Evolutionary conservation across 768 basidiomycete genomes (phyloP), one percentile per base, ranked within the genome.

Genomic region (Nidularia sp.): DNA sequence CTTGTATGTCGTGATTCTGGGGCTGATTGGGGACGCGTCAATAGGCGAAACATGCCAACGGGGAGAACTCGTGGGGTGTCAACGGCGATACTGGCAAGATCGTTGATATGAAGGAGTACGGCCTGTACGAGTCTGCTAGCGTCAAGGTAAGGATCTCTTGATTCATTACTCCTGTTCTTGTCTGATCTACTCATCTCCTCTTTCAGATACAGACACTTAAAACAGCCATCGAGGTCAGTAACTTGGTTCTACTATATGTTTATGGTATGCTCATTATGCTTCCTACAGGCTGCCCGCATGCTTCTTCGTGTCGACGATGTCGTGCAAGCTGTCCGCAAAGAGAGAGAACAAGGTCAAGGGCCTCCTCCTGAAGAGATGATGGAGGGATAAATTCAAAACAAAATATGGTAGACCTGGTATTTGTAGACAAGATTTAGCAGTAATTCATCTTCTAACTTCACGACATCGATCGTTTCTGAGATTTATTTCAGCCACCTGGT

Each of bases 11-110:
- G 46, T 31, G 12, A 5, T 12, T 9, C 25, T 43, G 25, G 13
- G 44, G 45, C 32, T 55, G 33, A 56, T 49, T 48, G 4, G 53
- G 48, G 51, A 33, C 6, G 50, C 50, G 47, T 43, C 33, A 46
- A 1, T 58, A 96, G 93, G 96, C 95, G 2, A 98, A 97, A 67
- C 96, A 98, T 60, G 93, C 92, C 3, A 89, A 83, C 50, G 94
- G 94, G 2, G 90, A 95, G 61, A 69, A 87, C 63, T 86, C 90
- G 43, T 98, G 88, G 85, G 97, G 97, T 50, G 90, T 99, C 36
- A 86, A 98, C 59, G 97, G 96, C 22, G 90, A 98, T 62, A 95
- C 90, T 5, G 97, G 97, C 25, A 96, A 95, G 71, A 86, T 94
- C 39, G 90, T 90, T 41, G 92, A 98, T 66, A 98, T 98, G 96